These are phyloP conservation scores for Phytophthora sojae DNA, from an alignment of 352 stramenopile genomes.

Conservation along the genomic window DNA sequence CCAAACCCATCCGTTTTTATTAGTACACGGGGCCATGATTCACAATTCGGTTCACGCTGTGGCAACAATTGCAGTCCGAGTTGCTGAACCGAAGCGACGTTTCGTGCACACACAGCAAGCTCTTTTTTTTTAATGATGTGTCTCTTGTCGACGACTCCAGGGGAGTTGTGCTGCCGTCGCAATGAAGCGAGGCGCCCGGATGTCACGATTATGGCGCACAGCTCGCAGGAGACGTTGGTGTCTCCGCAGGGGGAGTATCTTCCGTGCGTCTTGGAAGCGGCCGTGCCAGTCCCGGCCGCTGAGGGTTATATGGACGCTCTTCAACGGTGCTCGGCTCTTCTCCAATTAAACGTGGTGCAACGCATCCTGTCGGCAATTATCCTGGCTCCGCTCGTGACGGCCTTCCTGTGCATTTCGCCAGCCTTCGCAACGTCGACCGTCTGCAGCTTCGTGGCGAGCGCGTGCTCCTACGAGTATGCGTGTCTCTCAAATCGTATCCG, in stretches of 20 bases:
- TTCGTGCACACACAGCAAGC: too few species aligned
- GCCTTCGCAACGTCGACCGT: slow-evolving; percentile 68
- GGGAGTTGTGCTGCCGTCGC: not conserved
- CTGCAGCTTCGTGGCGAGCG: slow-evolving; percentile 61
- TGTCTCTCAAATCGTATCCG: slow-evolving; percentile 75
- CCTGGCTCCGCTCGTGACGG: slow-evolving; percentile 64
- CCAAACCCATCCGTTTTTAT: not conserved
- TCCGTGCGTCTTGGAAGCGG: not conserved
- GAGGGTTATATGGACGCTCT: not conserved
- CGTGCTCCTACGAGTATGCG: slow-evolving; percentile 76
- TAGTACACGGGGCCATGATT: too few species aligned
- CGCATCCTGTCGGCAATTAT: slow-evolving; percentile 61
- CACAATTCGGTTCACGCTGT: not conserved
- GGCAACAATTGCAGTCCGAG: not conserved
- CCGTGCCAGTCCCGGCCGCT: not conserved
- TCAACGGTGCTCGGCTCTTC: slow-evolving; percentile 12
- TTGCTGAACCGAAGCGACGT: not conserved
- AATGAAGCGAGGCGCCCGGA: slow-evolving; percentile 10
- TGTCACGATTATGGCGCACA: slow-evolving; percentile 7
- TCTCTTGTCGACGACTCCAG: not conserved
- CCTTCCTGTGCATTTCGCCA: slow-evolving; percentile 71
- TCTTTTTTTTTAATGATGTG: too few species aligned
- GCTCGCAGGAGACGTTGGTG: slow-evolving; percentile 11
- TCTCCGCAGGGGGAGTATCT: slow-evolving; percentile 25
- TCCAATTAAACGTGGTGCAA: slow-evolving; percentile 62